These are phyloP conservation scores for Silene noctiflora DNA, from an alignment of 179 eudicot genomes.

Conservation along the genomic window DNA sequence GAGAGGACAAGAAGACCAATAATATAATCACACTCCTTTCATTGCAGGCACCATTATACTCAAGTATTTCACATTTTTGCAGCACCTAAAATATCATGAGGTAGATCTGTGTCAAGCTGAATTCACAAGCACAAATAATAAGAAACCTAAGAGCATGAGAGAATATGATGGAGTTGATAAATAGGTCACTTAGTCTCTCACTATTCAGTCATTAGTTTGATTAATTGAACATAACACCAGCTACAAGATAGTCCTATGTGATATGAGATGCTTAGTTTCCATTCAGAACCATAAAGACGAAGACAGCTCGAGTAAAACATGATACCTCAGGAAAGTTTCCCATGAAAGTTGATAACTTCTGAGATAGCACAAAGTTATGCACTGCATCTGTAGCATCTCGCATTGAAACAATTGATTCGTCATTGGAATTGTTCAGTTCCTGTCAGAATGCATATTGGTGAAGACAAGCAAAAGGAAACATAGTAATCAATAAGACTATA, in stretches of 20 bases:
- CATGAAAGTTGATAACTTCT: slow-evolving; percentile 72
- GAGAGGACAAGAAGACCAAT: slow-evolving; percentile 84
- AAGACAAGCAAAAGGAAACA: slow-evolving; percentile 11
- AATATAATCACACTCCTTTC: slow-evolving; percentile 70
- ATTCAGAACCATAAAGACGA: not conserved
- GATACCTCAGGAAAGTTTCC: slow-evolving; percentile 95
- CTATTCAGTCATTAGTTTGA: not conserved
- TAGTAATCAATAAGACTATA: not conserved
- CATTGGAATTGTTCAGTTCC: slow-evolving; percentile 42
- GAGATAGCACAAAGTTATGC: slow-evolving; percentile 86
- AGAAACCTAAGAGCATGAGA: not conserved
- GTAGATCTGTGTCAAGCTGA: slow-evolving; percentile 17
- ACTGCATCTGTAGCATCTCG: slow-evolving; percentile 80
- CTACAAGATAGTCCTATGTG: slow-evolving; percentile 2
- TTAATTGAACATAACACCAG: not conserved
- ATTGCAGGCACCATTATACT: slow-evolving; percentile 77
- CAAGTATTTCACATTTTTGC: slow-evolving; percentile 85
- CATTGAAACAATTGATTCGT: slow-evolving; percentile 69
- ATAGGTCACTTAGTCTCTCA: not conserved
- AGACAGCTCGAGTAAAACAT: slow-evolving; percentile 15
- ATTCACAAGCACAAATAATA: slow-evolving; percentile 6
- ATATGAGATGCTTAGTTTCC: not conserved
- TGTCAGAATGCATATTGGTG: slow-evolving; percentile 26
- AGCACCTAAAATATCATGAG: slow-evolving; percentile 53
- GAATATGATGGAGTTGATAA: not conserved